Conservation (phyloP, 345 rosid genomes). For the rapeseed (Brassica napus) region Da-Ae NC_063447.1:38127501-38128000, state of each 20-base stretch:
- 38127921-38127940: neutral
- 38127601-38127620: neutral
- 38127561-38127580: neutral
- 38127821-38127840: neutral
- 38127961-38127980: conserved; percentile 19
- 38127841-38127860: neutral
- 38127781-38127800: neutral
- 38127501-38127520: conserved; percentile 9
- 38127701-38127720: neutral
- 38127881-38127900: neutral
- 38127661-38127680: neutral
- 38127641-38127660: neutral
- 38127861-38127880: neutral
- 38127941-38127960: conserved; percentile 12
- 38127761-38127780: conserved; percentile 22
- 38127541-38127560: neutral
- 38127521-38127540: neutral
- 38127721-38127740: conserved; percentile 1
- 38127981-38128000: conserved; percentile 16
- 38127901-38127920: neutral
- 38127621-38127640: neutral
- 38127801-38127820: neutral
- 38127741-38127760: conserved; percentile 10
- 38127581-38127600: neutral
- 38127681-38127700: neutral